Evolutionary conservation across 1,284 basidiomycete species (phyloP).

Genomic region (Peniophora sp.): DNA sequence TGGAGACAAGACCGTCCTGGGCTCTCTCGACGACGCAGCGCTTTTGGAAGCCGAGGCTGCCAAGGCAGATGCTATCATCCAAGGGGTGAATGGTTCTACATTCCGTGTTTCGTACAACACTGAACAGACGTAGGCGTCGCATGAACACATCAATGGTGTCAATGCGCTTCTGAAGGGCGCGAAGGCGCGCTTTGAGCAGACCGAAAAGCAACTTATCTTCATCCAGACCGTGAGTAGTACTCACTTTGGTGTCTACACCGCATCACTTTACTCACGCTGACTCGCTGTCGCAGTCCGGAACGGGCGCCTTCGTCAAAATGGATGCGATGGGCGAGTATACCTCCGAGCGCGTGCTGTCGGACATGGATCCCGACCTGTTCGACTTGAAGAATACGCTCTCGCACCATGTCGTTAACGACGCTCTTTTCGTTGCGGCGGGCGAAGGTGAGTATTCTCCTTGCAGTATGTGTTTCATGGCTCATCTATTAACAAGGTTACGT

Average conservation of each 20-base stretch:
- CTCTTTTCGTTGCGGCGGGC: conserved; percentile 31
- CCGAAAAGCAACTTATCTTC: conserved; percentile 29
- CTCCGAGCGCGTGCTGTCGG: conserved; percentile 33
- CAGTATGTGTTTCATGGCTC: too few species aligned
- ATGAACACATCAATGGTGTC: conserved; percentile 26
- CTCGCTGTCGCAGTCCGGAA: background rate
- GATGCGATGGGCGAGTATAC: conserved; percentile 27
- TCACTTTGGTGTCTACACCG: too few species aligned
- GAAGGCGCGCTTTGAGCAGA: conserved; percentile 28
- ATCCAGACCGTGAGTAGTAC: conserved; percentile 33
- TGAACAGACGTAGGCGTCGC: background rate
- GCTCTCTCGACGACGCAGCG: conserved; percentile 11
- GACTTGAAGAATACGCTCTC: conserved; percentile 22
- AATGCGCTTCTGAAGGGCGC: conserved; percentile 40
- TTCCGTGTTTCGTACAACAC: background rate
- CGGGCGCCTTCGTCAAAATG: conserved; percentile 32
- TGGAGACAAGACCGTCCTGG: background rate
- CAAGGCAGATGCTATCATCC: background rate
- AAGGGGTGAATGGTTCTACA: background rate
- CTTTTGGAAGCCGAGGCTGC: background rate
- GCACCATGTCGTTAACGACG: conserved; percentile 30
- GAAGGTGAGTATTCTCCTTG: conserved; percentile 20
- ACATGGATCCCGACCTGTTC: conserved; percentile 29
- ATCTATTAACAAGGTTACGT: conserved; percentile 28
- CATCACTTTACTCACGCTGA: background rate